phyloP scores from a whole-genome alignment of 164 flowering plant species.

The Piper longum region DNA sequence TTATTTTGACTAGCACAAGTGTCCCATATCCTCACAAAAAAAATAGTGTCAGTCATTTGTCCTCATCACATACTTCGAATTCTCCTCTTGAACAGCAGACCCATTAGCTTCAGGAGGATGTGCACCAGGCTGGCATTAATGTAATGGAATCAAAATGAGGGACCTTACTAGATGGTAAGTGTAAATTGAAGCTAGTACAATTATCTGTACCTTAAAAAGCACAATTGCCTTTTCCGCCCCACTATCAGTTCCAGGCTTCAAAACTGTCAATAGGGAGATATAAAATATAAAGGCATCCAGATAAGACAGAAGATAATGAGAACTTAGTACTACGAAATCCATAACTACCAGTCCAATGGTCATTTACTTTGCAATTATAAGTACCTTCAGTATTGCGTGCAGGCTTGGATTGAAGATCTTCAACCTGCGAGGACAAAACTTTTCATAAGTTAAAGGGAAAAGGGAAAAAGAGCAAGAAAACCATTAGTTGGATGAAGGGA shows the following conservation, averaged over 20 bases:
- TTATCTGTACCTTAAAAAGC: constrained; percentile 49
- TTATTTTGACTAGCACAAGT: background rate
- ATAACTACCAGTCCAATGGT: no score
- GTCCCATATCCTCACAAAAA: no score
- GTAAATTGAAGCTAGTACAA: background rate
- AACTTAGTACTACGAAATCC: no score
- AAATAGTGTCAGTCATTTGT: background rate
- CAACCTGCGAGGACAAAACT: constrained; percentile 28
- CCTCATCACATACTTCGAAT: constrained; percentile 48
- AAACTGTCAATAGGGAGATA: constrained; percentile 30
- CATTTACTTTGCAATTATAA: background rate
- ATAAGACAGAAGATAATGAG: background rate
- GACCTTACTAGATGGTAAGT: background rate
- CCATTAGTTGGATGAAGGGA: background rate
- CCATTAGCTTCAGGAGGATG: constrained; percentile 43
- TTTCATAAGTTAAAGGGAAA: background rate
- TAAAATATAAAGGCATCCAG: no score
- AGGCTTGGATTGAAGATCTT: constrained; percentile 29
- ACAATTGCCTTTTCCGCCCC: constrained; percentile 83
- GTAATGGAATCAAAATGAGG: constrained; percentile 4
- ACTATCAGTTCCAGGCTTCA: constrained; percentile 26
- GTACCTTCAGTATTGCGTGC: constrained; percentile 47
- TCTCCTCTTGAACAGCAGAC: constrained; percentile 35
- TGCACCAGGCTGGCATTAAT: constrained; percentile 50
- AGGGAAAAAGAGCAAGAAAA: background rate